Evolutionary conservation across 1,139 yeast species (phyloP).

Genomic region (Saccharomycopsis crataegensis): DNA sequence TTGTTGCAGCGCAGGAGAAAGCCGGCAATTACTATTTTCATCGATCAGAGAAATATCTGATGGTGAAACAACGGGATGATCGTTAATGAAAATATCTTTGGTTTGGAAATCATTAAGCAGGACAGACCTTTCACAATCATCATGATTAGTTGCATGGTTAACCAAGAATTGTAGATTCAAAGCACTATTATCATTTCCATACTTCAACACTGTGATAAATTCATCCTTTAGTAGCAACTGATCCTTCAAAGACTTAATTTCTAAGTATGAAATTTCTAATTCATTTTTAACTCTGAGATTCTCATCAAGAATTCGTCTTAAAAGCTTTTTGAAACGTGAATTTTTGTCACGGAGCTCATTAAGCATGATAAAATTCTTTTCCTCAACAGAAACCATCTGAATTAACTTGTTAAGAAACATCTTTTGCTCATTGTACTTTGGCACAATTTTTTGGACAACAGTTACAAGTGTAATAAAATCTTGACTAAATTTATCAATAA

Average conservation of each 20-base stretch:
- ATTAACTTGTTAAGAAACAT: not conserved
- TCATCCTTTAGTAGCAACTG: constrained; percentile 15
- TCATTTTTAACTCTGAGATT: constrained; percentile 10
- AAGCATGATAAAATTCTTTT: constrained; percentile 1
- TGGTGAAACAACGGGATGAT: not conserved
- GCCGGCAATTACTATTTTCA: not conserved
- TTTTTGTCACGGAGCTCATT: constrained; percentile 6
- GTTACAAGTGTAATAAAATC: not conserved
- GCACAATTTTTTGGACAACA: not conserved
- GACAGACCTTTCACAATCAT: not conserved
- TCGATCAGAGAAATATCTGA: not conserved
- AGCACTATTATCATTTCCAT: not conserved
- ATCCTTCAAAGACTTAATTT: constrained; percentile 3
- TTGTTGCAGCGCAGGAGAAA: not conserved
- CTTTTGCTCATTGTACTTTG: constrained; percentile 6
- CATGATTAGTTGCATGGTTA: not conserved
- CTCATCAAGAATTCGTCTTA: constrained; percentile 7
- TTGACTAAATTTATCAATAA: not conserved
- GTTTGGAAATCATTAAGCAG: not conserved
- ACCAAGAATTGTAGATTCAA: not conserved
- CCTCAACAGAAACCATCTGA: not conserved
- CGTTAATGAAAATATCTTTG: constrained; percentile 4
- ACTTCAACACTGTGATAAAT: constrained; percentile 7
- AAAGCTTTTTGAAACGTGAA: constrained; percentile 1
- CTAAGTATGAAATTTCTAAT: constrained; percentile 5